Conservation (phyloP, 495 filamentous ascomycete species). For the Parathielavia appendiculata region DNA sequence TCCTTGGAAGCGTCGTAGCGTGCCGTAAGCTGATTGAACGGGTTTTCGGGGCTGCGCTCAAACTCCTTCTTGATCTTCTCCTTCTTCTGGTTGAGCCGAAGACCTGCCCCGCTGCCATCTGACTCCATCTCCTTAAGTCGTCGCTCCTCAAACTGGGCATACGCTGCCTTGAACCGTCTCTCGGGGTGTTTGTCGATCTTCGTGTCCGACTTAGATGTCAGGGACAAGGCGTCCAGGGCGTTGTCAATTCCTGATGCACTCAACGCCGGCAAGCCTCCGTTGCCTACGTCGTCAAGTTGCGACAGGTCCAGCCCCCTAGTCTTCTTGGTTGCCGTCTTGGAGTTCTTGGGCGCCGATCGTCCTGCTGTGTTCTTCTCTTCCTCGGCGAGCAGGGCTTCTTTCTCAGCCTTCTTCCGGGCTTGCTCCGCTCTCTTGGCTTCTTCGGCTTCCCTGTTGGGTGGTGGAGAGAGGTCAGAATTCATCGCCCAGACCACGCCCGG, state of each 20-base stretch:
- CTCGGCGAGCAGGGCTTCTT: conserved; percentile 72
- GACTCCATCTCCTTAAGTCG: conserved; percentile 76
- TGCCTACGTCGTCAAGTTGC: conserved; percentile 55
- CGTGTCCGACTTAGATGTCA: conserved; percentile 47
- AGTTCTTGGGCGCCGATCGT: conserved; percentile 55
- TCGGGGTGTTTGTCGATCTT: conserved; percentile 87
- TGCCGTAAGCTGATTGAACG: conserved; percentile 76
- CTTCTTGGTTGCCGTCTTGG: conserved; percentile 63
- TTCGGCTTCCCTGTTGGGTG: conserved; percentile 62
- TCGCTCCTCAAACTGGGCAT: conserved; percentile 78
- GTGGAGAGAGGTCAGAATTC: conserved; percentile 17
- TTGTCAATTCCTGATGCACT: conserved; percentile 86
- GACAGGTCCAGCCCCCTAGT: conserved; percentile 62
- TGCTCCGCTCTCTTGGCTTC: conserved; percentile 81
- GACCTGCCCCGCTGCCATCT: conserved; percentile 63
- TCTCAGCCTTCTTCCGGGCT: conserved; percentile 83
- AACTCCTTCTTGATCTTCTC: conserved; percentile 84
- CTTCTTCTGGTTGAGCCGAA: conserved; percentile 73
- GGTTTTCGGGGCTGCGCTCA: conserved; percentile 83
- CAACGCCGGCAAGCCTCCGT: conserved; percentile 47
- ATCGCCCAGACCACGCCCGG: neutral
- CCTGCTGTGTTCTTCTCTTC: conserved; percentile 70
- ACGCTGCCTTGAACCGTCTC: conserved; percentile 79
- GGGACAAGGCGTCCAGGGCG: conserved; percentile 72
- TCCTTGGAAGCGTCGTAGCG: conserved; percentile 71